Percentiles rank a stretch among this genome's conserved stretches.
phyloP scores from a whole-genome alignment of 352 stramenopile species.

The Plasmopara muralis region DNA sequence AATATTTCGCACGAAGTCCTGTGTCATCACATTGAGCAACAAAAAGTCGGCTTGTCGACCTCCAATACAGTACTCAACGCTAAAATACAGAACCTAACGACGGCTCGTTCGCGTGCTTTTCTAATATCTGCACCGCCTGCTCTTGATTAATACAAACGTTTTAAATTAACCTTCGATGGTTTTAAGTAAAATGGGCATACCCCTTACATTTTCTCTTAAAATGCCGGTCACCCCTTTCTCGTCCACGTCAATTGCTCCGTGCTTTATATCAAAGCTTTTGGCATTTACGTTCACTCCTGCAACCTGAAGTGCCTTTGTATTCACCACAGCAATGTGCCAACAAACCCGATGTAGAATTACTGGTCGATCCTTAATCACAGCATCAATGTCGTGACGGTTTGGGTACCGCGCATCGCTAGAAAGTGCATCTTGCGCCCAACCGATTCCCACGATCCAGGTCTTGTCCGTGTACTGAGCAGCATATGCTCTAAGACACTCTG shows the following conservation, averaged over 20 bases:
- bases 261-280: constrained; percentile 23
- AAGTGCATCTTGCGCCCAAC: constrained; percentile 84
- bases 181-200: no score
- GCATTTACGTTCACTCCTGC: constrained; percentile 39
- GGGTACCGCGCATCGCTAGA: constrained; percentile 54
- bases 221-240: constrained; percentile 57
- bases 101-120: constrained; percentile 62
- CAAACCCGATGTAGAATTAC: constrained; percentile 85
- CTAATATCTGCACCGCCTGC: constrained; percentile 61
- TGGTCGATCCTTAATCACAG: constrained; percentile 51
- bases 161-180: no score
- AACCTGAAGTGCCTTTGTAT: constrained; percentile 77
- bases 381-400: constrained; percentile 71
- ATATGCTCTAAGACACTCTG: constrained; percentile 43
- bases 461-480: constrained; percentile 57
- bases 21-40: not conserved
- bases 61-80: not conserved
- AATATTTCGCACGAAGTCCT: constrained; percentile 61
- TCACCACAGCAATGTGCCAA: constrained; percentile 86
- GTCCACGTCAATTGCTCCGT: constrained; percentile 63
- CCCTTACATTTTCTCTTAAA: constrained; percentile 53
- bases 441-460: constrained; percentile 73
- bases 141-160: constrained; percentile 1
- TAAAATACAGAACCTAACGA: constrained; percentile 36
- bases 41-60: not conserved